phyloP scores from a whole-genome alignment of 169 alveolate species.

The Plasmodium gaboni region DNA sequence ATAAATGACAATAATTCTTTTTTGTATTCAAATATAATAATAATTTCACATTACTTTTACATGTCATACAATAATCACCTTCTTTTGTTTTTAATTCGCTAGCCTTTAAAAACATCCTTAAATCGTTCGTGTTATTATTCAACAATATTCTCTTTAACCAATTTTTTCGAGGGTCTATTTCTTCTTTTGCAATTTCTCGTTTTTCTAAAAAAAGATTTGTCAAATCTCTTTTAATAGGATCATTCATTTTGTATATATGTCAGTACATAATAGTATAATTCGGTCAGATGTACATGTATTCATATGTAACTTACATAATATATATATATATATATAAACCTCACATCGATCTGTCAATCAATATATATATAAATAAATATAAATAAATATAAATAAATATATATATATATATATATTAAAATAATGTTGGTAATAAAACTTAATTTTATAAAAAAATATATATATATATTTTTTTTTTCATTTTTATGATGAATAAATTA shows the following conservation, averaged over 20 bases:
- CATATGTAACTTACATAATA: background rate
- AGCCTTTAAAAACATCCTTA: constrained; percentile 56
- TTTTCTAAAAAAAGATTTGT: constrained; percentile 35
- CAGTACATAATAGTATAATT: no score
- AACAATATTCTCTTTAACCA: constrained; percentile 70
- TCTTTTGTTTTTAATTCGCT: constrained; percentile 36
- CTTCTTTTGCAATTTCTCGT: constrained; percentile 65
- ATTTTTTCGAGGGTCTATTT: constrained; percentile 56
- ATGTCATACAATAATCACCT: constrained; percentile 41
- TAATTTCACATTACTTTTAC: constrained; percentile 29
- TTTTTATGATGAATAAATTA: no score
- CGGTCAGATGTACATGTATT: no score
- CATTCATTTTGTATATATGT: constrained; percentile 22
- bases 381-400: no score
- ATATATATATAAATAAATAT: no score
- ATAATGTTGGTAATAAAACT: no score
- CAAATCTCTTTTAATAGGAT: constrained; percentile 28
- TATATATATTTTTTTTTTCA: no score
- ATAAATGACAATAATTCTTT: constrained; percentile 50
- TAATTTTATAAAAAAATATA: no score
- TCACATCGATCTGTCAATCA: no score
- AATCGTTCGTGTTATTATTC: constrained; percentile 51
- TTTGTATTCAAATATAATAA: constrained; percentile 25
- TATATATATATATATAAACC: background rate
- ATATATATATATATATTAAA: no score